phyloP scores from a whole-genome alignment of 352 stramenopile species.

The Globisporangium emineosum region DNA sequence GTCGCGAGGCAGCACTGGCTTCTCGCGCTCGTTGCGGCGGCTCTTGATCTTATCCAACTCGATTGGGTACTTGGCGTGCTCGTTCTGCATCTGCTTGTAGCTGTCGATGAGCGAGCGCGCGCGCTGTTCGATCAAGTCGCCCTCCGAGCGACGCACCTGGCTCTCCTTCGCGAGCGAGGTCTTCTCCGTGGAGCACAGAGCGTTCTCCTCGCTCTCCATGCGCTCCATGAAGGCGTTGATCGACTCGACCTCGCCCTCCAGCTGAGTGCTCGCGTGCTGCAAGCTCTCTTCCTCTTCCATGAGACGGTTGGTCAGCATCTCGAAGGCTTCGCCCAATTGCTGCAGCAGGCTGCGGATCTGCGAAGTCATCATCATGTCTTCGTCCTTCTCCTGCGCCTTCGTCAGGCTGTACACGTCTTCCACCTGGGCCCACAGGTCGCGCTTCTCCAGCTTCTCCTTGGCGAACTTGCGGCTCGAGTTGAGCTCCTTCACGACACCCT shows the following conservation, averaged over 20 bases:
- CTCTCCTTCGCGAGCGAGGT: conserved; percentile 80
- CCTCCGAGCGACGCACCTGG: conserved; percentile 76
- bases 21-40: conserved; percentile 70
- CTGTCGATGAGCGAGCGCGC: conserved; percentile 76
- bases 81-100: conserved; percentile 87
- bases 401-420: conserved; percentile 82
- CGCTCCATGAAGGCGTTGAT: conserved; percentile 89
- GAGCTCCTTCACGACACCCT: conserved; percentile 65
- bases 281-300: conserved; percentile 83
- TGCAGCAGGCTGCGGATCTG: conserved; percentile 85
- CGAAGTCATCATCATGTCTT: conserved; percentile 91
- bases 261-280: conserved; percentile 76
- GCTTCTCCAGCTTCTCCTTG: conserved; percentile 84
- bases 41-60: conserved; percentile 82
- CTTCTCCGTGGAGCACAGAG: conserved; percentile 81
- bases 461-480: conserved; percentile 49
- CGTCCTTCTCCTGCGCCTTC: conserved; percentile 86
- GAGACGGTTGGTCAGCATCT: conserved; percentile 86
- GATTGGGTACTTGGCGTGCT: conserved; percentile 83
- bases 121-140: conserved; percentile 82
- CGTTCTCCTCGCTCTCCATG: conserved; percentile 87
- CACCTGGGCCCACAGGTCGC: conserved; percentile 79
- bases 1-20: conserved; percentile 60
- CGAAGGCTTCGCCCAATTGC: conserved; percentile 83
- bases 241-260: conserved; percentile 83